phyloP scores from a whole-genome alignment of 441 rosid species.

The Adansonia grandidieri region DNA sequence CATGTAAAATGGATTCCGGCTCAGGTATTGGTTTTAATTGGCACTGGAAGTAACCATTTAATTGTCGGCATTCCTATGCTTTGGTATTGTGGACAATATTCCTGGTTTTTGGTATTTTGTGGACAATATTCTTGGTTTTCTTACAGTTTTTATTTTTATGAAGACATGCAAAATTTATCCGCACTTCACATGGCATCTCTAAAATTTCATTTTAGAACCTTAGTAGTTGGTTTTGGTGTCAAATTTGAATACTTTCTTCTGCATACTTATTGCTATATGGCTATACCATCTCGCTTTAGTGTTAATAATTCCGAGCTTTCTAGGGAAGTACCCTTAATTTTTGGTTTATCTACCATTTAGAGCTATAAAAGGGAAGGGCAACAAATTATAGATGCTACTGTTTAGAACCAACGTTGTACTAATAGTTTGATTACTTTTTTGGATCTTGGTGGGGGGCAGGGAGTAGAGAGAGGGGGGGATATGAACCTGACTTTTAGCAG shows the following conservation, averaged over 20 bases:
- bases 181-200: background rate
- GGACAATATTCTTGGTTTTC: background rate
- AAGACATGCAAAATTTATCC: background rate
- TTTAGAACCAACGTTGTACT: background rate
- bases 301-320: background rate
- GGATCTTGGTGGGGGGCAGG: background rate
- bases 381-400: background rate
- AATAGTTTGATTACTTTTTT: background rate
- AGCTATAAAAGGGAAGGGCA: background rate
- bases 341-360: background rate
- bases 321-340: background rate
- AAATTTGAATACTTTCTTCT: background rate
- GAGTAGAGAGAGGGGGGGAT: background rate
- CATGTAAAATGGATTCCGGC: slow-evolving; percentile 88
- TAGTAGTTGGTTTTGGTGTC: background rate
- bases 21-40: slow-evolving; percentile 63
- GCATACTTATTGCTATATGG: background rate
- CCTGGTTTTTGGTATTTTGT: background rate
- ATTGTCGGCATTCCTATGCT: background rate
- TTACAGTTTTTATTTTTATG: background rate
- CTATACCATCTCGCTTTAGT: background rate
- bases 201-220: background rate
- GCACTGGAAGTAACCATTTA: slow-evolving; percentile 3
- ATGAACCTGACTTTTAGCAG: background rate
- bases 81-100: background rate